phyloP scores from a whole-genome alignment of 1,284 basidiomycete species.

The Pulveroboletus sp. region DNA sequence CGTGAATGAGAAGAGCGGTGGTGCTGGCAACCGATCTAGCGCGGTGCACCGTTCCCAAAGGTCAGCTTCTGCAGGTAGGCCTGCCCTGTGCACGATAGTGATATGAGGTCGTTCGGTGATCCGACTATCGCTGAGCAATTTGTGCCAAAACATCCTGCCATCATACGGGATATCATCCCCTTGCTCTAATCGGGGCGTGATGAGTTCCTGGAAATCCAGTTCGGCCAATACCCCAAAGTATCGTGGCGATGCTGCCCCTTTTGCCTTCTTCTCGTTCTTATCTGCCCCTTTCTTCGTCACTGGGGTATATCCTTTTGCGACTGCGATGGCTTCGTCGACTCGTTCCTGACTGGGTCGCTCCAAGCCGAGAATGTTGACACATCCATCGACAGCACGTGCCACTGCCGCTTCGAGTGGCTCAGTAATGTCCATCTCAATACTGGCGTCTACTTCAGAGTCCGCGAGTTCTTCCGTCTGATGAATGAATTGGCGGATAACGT shows the following conservation, averaged over 20 bases:
- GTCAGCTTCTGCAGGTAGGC: constrained; percentile 46
- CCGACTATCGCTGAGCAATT: constrained; percentile 49
- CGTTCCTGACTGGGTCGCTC: constrained; percentile 53
- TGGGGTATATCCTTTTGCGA: constrained; percentile 54
- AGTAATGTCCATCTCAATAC: constrained; percentile 65
- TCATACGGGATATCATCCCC: constrained; percentile 30
- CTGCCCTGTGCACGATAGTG: constrained; percentile 80
- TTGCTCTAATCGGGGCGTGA: constrained; percentile 43
- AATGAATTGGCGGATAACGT: constrained; percentile 82
- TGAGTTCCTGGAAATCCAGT: constrained; percentile 54
- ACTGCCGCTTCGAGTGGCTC: constrained; percentile 60
- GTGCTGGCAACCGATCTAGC: constrained; percentile 44
- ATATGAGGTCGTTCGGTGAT: constrained; percentile 76
- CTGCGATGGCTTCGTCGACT: constrained; percentile 60
- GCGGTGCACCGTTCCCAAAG: constrained; percentile 70
- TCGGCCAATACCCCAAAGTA: constrained; percentile 84
- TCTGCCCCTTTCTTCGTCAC: constrained; percentile 39
- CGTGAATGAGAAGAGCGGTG: constrained; percentile 62
- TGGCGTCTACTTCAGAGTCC: constrained; percentile 61
- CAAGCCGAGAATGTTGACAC: constrained; percentile 54
- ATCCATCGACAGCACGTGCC: constrained; percentile 58
- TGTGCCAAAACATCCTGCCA: constrained; percentile 50
- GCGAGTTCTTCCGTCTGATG: constrained; percentile 64
- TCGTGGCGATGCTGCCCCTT: constrained; percentile 39
- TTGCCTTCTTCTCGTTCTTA: constrained; percentile 38